phyloP scores from a whole-genome alignment of 2,329 filamentous ascomycete species.

The Sporothrix pallida region DNA sequence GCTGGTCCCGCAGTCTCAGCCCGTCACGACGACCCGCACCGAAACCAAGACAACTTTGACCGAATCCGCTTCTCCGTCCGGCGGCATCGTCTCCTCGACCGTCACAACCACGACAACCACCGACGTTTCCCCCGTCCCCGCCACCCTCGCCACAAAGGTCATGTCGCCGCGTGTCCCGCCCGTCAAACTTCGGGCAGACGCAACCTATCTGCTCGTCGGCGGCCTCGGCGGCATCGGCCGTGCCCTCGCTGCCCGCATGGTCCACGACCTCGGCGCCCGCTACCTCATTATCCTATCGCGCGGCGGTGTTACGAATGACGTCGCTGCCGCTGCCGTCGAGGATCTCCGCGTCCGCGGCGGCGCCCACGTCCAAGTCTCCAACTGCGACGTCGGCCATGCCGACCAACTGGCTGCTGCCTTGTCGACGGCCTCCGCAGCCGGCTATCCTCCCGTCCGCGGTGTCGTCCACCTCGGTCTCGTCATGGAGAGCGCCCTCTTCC shows the following conservation, averaged over 20 bases:
- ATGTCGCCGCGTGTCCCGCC: constrained; percentile 30
- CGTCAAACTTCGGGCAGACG: constrained; percentile 32
- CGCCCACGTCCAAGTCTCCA: constrained; percentile 32
- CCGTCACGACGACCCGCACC: constrained; percentile 19
- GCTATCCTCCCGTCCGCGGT: constrained; percentile 36
- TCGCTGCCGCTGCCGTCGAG: constrained; percentile 30
- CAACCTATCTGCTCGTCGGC: constrained; percentile 42
- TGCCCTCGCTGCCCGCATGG: constrained; percentile 41
- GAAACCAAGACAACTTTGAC: not conserved
- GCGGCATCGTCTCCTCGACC: constrained; percentile 13
- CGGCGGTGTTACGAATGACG: constrained; percentile 30
- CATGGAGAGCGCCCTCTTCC: constrained; percentile 38
- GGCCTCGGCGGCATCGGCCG: constrained; percentile 43
- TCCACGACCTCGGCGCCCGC: constrained; percentile 35
- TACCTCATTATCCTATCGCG: constrained; percentile 37
- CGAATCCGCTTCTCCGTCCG: not conserved
- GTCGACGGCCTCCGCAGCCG: constrained; percentile 8
- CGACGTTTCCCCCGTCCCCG: not conserved
- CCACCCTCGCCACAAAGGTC: constrained; percentile 28
- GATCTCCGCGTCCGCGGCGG: constrained; percentile 29
- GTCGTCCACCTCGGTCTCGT: constrained; percentile 37
- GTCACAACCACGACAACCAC: constrained; percentile 19
- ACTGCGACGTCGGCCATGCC: constrained; percentile 35
- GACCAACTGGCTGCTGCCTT: constrained; percentile 35
- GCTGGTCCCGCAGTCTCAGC: constrained; percentile 33